Conservation (phyloP, 2,329 filamentous ascomycete genomes). For the Madurella fahalii region DNA sequence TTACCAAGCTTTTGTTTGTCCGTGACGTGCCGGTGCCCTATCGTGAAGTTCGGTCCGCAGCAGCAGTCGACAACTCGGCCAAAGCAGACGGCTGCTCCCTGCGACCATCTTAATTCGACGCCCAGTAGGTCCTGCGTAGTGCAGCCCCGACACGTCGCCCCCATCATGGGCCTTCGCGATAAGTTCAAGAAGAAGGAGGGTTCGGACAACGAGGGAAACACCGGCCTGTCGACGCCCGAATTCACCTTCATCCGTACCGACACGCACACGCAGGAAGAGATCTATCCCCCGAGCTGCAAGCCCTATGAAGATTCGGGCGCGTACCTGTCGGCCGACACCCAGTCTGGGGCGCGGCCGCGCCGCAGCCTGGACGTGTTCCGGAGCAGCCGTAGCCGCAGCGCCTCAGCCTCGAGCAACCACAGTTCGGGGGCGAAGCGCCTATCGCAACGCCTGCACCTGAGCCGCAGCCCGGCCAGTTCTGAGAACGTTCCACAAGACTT, state of each 20-base stretch:
- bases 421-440: conserved; percentile 46
- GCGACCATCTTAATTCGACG: neutral
- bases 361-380: conserved; percentile 34
- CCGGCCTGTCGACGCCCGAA: conserved; percentile 50
- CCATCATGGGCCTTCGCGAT: conserved; percentile 48
- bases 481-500: conserved; percentile 75
- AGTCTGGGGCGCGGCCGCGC: conserved; percentile 20
- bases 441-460: conserved; percentile 68
- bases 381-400: conserved; percentile 43
- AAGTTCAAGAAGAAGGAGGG: conserved; percentile 52
- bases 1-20: neutral
- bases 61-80: neutral
- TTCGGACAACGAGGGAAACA: conserved; percentile 35
- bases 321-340: conserved; percentile 25
- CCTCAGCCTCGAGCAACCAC: conserved; percentile 36
- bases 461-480: conserved; percentile 55
- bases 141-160: neutral
- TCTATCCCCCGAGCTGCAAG: conserved; percentile 57
- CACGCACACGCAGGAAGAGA: conserved; percentile 72
- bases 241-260: conserved; percentile 85
- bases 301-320: conserved; percentile 21
- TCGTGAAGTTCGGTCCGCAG: neutral
- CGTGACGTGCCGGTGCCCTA: neutral
- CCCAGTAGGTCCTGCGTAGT: neutral
- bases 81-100: neutral